Evolutionary conservation across 2,329 filamentous ascomycete species (phyloP).

Genomic region (Neobulgaria alba): DNA sequence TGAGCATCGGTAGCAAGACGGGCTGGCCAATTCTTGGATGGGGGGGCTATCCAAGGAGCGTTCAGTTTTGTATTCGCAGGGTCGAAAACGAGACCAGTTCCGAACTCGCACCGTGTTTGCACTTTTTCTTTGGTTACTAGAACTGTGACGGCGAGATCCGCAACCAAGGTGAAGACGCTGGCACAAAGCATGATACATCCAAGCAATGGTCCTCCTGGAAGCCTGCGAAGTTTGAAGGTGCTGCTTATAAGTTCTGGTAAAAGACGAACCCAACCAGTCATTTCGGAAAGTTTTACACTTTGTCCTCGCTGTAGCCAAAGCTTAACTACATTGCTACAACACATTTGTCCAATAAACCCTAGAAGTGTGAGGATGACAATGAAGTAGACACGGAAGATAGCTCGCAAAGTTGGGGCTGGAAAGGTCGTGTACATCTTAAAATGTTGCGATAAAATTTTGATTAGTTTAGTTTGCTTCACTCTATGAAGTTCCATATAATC

Average conservation of each 20-base stretch:
- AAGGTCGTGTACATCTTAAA: not conserved
- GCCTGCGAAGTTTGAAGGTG: slow-evolving; percentile 2
- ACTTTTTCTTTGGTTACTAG: not conserved
- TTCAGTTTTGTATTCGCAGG: not conserved
- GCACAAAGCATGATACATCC: slow-evolving; percentile 5
- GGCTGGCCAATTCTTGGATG: not conserved
- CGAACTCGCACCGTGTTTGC: not conserved
- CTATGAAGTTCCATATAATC: no score
- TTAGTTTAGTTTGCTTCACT: no score
- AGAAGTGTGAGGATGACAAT: slow-evolving; percentile 3
- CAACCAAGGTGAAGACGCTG: slow-evolving; percentile 2
- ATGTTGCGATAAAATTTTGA: not conserved
- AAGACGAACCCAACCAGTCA: slow-evolving; percentile 5
- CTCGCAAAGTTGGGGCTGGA: not conserved
- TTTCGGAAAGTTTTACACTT: slow-evolving; percentile 1
- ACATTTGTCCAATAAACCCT: slow-evolving; percentile 4
- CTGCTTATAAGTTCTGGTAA: not conserved
- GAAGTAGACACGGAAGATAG: not conserved
- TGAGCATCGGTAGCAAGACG: not conserved
- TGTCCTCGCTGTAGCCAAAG: slow-evolving; percentile 1
- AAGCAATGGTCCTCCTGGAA: slow-evolving; percentile 4
- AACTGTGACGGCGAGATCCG: slow-evolving; percentile 3
- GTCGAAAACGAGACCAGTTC: not conserved
- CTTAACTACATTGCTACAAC: slow-evolving; percentile 4
- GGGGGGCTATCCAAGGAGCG: not conserved